Evolutionary conservation across 2,329 filamentous ascomycete genomes (phyloP).

Genomic region (Fusarium sp.): DNA sequence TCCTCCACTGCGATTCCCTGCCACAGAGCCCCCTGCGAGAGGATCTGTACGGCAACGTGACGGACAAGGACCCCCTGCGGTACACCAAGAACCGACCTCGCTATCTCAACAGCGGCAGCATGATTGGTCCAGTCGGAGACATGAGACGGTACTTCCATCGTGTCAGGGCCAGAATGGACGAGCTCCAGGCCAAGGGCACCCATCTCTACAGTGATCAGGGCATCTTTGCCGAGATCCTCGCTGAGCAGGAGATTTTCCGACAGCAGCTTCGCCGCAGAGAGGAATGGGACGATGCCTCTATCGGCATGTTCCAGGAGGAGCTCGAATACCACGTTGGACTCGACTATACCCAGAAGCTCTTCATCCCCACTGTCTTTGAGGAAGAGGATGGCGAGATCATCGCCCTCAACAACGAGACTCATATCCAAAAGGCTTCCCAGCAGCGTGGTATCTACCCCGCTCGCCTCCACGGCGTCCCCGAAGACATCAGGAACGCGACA

Average conservation of each 20-base stretch:
- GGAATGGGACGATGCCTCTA: background rate
- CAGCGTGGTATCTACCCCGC: background rate
- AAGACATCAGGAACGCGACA: constrained; percentile 12
- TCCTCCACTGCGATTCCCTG: constrained; percentile 33
- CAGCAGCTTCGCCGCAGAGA: background rate
- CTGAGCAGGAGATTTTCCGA: constrained; percentile 42
- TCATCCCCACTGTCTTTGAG: constrained; percentile 34
- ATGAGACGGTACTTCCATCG: constrained; percentile 39
- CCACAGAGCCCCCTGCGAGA: constrained; percentile 26
- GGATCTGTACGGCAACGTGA: constrained; percentile 35
- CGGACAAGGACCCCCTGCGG: constrained; percentile 4
- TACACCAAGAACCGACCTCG: constrained; percentile 34
- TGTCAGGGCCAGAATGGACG: constrained; percentile 34
- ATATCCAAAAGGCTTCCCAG: constrained; percentile 16
- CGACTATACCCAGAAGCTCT: constrained; percentile 34
- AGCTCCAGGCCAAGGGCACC: background rate
- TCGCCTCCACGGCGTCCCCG: constrained; percentile 11
- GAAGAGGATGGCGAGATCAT: constrained; percentile 36
- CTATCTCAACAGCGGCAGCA: constrained; percentile 44
- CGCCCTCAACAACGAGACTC: constrained; percentile 14
- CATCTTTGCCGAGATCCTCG: constrained; percentile 44
- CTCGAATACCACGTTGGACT: constrained; percentile 39
- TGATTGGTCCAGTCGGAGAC: constrained; percentile 43
- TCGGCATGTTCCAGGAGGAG: constrained; percentile 3
- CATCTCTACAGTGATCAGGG: constrained; percentile 44